Conservation (phyloP, 1,284 basidiomycete species). For the Cutaneotrichosporon sp. region DNA sequence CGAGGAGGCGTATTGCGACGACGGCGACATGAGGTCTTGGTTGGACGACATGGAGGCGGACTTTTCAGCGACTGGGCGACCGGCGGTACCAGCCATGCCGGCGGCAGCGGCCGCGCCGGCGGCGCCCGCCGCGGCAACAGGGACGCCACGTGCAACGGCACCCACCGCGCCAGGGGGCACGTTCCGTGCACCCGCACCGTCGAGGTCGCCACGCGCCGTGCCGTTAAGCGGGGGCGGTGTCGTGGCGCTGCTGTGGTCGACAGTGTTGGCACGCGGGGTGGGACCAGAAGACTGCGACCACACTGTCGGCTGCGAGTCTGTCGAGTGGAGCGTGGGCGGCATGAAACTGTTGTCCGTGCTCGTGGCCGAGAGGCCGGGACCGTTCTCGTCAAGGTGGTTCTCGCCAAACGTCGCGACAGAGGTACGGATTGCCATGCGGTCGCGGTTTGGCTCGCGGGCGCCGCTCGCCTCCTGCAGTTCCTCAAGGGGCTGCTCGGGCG, state of each 20-base stretch:
- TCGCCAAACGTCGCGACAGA: constrained; percentile 1
- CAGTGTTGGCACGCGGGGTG: not conserved
- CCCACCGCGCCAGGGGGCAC: not conserved
- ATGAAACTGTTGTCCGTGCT: not conserved
- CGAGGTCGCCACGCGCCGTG: not conserved
- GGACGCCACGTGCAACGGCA: not conserved
- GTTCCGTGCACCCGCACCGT: not conserved
- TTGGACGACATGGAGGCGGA: too few species aligned
- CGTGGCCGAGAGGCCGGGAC: not conserved
- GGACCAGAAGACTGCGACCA: constrained; percentile 3
- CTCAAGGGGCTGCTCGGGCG: not conserved
- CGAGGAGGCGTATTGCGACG: too few species aligned
- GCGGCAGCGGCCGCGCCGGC: not conserved
- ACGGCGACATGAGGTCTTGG: too few species aligned
- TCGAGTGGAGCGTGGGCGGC: not conserved
- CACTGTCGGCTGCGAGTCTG: not conserved
- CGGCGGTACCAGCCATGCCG: too few species aligned
- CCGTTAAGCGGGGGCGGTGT: not conserved
- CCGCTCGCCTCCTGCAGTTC: too few species aligned
- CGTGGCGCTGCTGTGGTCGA: not conserved
- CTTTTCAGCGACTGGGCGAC: too few species aligned
- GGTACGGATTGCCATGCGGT: too few species aligned
- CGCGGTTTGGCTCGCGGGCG: too few species aligned
- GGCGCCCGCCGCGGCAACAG: not conserved
- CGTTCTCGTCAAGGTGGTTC: not conserved